These are phyloP conservation scores for Diaporthe velutina DNA, from an alignment of 2,329 filamentous ascomycete species.

Conservation along the genomic window DNA sequence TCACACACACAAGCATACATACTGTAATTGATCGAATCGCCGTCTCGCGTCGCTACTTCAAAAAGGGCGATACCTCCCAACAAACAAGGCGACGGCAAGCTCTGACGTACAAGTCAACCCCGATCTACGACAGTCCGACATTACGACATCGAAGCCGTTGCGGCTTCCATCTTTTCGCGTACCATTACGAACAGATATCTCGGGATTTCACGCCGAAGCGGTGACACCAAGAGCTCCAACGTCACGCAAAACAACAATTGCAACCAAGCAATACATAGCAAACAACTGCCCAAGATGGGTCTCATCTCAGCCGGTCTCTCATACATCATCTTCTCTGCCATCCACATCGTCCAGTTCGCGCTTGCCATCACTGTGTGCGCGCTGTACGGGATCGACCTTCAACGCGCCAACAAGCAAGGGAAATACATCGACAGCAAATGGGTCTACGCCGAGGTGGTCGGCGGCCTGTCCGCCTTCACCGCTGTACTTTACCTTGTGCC, in stretches of 20 bases:
- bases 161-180: background rate
- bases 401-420: conserved; percentile 62
- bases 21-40: background rate
- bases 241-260: background rate
- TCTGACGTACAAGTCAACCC: background rate
- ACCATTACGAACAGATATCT: background rate
- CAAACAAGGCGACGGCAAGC: background rate
- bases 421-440: conserved; percentile 75
- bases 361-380: conserved; percentile 83
- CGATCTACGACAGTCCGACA: background rate
- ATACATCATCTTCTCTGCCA: conserved; percentile 68
- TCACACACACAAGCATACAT: background rate
- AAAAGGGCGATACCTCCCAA: background rate
- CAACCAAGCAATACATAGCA: background rate
- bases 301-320: conserved; percentile 58
- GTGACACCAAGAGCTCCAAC: background rate
- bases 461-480: conserved; percentile 74
- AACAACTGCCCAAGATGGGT: conserved; percentile 54
- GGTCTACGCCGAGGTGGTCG: conserved; percentile 81
- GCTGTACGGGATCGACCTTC: conserved; percentile 80
- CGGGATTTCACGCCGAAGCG: background rate
- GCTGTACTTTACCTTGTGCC: conserved; percentile 75
- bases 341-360: conserved; percentile 84
- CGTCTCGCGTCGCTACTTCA: background rate
- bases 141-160: background rate